These are phyloP conservation scores for Quercus aquifolioides DNA, from an alignment of 306 rosid genomes.

Conservation along the genomic window DNA sequence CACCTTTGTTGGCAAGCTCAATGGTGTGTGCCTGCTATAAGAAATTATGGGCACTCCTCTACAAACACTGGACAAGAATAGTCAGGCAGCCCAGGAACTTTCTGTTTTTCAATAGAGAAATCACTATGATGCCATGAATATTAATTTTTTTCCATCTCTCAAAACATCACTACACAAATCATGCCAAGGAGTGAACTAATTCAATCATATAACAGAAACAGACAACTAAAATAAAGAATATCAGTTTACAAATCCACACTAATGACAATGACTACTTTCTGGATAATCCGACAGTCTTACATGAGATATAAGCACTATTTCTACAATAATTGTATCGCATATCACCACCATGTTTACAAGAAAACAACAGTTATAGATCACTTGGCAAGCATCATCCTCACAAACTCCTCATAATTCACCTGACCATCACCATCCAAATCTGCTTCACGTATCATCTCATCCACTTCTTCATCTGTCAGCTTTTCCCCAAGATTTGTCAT, in stretches of 20 bases:
- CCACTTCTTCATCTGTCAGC: constrained; percentile 29
- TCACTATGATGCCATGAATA: neutral
- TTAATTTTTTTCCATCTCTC: neutral
- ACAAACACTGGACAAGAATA: too few species aligned
- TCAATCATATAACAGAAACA: neutral
- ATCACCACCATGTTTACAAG: neutral
- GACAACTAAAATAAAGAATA: neutral
- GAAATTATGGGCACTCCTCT: too few species aligned
- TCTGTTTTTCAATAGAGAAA: neutral
- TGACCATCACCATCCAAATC: constrained; percentile 28
- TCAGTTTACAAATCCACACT: neutral
- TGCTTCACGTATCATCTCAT: constrained; percentile 28
- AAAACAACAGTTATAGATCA: neutral
- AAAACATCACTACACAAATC: neutral
- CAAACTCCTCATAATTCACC: constrained; percentile 34
- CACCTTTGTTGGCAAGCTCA: neutral
- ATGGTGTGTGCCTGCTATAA: too few species aligned
- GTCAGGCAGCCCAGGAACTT: neutral
- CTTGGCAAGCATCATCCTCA: constrained; percentile 27
- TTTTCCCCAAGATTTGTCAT: constrained; percentile 29
- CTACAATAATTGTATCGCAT: neutral
- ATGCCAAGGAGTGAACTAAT: neutral
- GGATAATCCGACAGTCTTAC: neutral
- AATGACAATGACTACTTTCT: neutral
- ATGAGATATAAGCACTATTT: neutral